Evolutionary conservation across 306 rosid species (phyloP).

Genomic region (Trichosanthes cucumerina): DNA sequence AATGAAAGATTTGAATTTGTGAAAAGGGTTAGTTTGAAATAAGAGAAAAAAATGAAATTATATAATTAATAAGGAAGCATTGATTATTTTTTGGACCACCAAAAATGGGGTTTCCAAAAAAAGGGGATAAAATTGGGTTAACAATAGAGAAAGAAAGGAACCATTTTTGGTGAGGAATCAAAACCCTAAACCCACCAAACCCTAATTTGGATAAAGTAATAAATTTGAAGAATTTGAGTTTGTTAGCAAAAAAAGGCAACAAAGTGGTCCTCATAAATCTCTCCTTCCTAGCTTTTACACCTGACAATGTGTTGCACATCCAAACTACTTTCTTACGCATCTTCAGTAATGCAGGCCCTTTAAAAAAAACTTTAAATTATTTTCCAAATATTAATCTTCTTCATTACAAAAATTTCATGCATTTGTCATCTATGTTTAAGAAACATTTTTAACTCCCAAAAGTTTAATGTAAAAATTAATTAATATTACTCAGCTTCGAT

Average conservation of each 20-base stretch:
- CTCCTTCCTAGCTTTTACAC: neutral
- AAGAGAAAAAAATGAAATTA: neutral
- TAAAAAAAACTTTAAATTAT: too few relatives aligned
- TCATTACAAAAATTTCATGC: too few relatives aligned
- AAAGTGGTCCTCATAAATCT: neutral
- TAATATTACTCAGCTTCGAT: too few relatives aligned
- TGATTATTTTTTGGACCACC: neutral
- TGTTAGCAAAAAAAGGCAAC: neutral
- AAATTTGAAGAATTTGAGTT: neutral
- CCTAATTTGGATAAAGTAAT: constrained; percentile 8
- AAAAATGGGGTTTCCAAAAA: neutral
- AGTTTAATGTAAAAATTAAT: too few relatives aligned
- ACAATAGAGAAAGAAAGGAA: neutral
- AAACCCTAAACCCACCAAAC: constrained; percentile 5
- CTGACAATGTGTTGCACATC: neutral
- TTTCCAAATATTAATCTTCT: too few relatives aligned
- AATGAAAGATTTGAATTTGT: too few relatives aligned
- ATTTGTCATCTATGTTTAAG: too few relatives aligned
- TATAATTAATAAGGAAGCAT: neutral
- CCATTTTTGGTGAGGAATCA: constrained; percentile 4
- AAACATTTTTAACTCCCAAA: too few relatives aligned
- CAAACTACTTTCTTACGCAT: neutral
- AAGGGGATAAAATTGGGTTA: neutral
- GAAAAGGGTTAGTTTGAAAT: neutral
- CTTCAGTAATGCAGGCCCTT: too few relatives aligned